A percentile compares a stretch with the other conserved stretches of the same genome.
These are phyloP conservation scores for Carex myosuroides DNA, from an alignment of 176 grass and related monocot genomes.

Conservation along the genomic window DNA sequence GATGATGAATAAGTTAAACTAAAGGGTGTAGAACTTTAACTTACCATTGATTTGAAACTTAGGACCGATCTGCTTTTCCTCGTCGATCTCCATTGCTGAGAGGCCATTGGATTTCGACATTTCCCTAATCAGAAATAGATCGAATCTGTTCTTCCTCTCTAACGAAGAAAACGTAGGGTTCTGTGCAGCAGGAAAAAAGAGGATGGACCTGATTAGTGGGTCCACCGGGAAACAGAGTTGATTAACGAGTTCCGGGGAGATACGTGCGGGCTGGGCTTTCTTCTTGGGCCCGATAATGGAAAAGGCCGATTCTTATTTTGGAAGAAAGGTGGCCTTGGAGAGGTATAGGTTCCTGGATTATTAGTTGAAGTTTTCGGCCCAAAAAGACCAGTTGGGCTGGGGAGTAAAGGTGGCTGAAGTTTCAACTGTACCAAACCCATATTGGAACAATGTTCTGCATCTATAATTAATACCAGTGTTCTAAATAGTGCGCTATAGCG, in stretches of 20 bases:
- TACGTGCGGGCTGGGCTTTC: neutral
- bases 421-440: too few relatives aligned
- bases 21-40: too few relatives aligned
- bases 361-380: too few relatives aligned
- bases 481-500: too few relatives aligned
- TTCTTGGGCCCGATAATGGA: neutral
- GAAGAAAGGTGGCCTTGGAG: too few relatives aligned
- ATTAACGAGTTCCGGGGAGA: neutral
- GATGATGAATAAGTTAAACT: neutral
- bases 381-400: too few relatives aligned
- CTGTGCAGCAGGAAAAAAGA: neutral
- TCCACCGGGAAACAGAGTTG: neutral
- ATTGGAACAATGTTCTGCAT: too few relatives aligned
- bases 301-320: too few relatives aligned
- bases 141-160: neutral
- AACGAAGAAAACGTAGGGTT: neutral
- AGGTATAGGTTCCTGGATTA: too few relatives aligned
- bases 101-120: constrained; percentile 20
- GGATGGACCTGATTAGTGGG: neutral
- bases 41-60: constrained; percentile 82
- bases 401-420: too few relatives aligned
- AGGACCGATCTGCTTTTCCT: constrained; percentile 46
- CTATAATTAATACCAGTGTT: too few relatives aligned
- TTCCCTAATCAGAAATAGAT: neutral
- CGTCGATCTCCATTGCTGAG: constrained; percentile 68